Evolutionary conservation across 2,329 filamentous ascomycete genomes (phyloP), one percentile per base, ranked within the genome.

Genomic region (Scedosporium minutisporum): DNA sequence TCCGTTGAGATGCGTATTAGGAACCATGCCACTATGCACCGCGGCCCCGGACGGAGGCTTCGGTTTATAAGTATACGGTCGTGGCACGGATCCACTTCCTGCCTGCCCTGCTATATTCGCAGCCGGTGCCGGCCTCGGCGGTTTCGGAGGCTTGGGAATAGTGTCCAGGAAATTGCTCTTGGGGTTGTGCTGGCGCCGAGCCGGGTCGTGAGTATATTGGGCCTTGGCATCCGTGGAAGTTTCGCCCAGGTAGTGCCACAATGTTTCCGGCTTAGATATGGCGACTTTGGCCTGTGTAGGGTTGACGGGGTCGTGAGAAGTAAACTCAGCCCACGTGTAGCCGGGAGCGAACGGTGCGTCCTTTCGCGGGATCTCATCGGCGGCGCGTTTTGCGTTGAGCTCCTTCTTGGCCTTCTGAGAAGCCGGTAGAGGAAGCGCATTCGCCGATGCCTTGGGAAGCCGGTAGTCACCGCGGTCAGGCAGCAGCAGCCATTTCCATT

Each of bases 201-300:
- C 66, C 53, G 82, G 84, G 74, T 96, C 87, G 69, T 95, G 90
- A 4, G 93, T 96, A 75, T 95, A 99, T 72, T 96, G 91, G 27
- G 92, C 88, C 73, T 88, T 92, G 62, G 91, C 89, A 70, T 97
- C 93, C 6, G 93, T 97, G 23, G 93, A 97, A 21, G 83, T 84
- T 72, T 86, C 86, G 38, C 91, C 91, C 64, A 99, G 81, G 72
- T 97, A 97, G 76, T 91, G 84, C 91, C 93, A 97, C 18, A 96
- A 74, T 71, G 90, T 87, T 65, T 93, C 84, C 16, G 87, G 80
- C 71, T 89, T 90, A 65, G 75, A 75, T 7, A 96, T 74, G 69
- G 96, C 86, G 63, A 96, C 78, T 74, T 87, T 89, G 70, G 80
- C 81, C 72, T 90, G 86, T 62, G 77, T 79, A 65, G 46, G 51